These are phyloP conservation scores for Pseudonectria foliicola DNA, from an alignment of 2,329 filamentous ascomycete genomes.

Conservation along the genomic window DNA sequence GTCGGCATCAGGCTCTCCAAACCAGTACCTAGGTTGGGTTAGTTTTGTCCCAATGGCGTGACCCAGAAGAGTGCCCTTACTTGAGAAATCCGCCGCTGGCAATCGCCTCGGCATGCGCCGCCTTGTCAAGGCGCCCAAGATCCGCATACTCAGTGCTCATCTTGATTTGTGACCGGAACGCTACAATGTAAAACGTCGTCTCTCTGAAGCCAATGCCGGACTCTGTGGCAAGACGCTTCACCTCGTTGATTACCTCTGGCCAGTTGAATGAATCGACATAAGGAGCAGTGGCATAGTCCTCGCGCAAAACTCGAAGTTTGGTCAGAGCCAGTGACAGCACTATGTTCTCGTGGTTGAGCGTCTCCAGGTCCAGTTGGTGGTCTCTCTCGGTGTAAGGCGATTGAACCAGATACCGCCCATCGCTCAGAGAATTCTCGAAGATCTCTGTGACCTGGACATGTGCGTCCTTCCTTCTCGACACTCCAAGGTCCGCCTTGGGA, in stretches of 20 bases:
- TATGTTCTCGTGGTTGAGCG: slow-evolving; percentile 56
- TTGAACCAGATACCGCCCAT: slow-evolving; percentile 44
- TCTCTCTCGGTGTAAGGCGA: slow-evolving; percentile 68
- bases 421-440: slow-evolving; percentile 5
- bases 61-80: slow-evolving; percentile 30
- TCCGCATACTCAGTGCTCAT: slow-evolving; percentile 58
- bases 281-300: slow-evolving; percentile 68
- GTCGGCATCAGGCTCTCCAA: slow-evolving; percentile 63
- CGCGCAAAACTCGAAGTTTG: slow-evolving; percentile 51
- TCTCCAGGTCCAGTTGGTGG: slow-evolving; percentile 67
- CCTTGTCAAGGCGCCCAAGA: slow-evolving; percentile 67
- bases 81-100: slow-evolving; percentile 77
- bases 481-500: slow-evolving; percentile 15
- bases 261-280: slow-evolving; percentile 78
- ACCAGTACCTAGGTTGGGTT: slow-evolving; percentile 64
- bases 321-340: slow-evolving; percentile 67
- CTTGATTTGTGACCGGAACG: slow-evolving; percentile 70
- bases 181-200: slow-evolving; percentile 73
- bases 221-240: slow-evolving; percentile 44
- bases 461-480: slow-evolving; percentile 18
- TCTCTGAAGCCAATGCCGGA: slow-evolving; percentile 48
- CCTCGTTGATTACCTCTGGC: slow-evolving; percentile 50
- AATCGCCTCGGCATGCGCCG: slow-evolving; percentile 73
- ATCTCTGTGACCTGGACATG: slow-evolving; percentile 21
- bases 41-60: slow-evolving; percentile 7